These are phyloP conservation scores for Avena eriantha DNA, from an alignment of 176 grass and related monocot genomes.

Conservation along the genomic window DNA sequence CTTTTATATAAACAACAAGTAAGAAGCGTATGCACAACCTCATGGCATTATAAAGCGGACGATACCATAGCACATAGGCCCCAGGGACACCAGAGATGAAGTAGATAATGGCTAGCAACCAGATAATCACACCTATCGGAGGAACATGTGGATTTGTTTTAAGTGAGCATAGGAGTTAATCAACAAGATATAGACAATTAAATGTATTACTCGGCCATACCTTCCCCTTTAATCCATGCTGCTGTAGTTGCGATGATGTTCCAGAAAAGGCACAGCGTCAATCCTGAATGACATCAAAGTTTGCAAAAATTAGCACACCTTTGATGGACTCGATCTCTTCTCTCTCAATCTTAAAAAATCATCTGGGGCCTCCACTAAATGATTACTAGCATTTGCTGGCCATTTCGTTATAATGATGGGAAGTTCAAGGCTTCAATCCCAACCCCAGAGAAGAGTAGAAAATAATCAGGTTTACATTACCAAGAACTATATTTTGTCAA, in stretches of 20 bases:
- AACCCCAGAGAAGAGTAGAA: neutral
- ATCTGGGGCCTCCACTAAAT: conserved; percentile 26
- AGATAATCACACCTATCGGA: conserved; percentile 80
- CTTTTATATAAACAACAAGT: conserved; percentile 22
- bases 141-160: conserved; percentile 26
- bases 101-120: conserved; percentile 97
- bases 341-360: conserved; percentile 9
- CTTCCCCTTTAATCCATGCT: conserved; percentile 96
- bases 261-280: conserved; percentile 80
- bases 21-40: conserved; percentile 54
- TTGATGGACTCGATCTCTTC: conserved; percentile 23
- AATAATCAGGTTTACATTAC: conserved; percentile 18
- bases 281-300: conserved; percentile 67
- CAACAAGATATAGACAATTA: conserved; percentile 13
- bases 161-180: conserved; percentile 2
- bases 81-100: conserved; percentile 92
- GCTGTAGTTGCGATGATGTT: conserved; percentile 84
- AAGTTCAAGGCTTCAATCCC: conserved; percentile 20
- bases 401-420: neutral
- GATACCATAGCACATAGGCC: conserved; percentile 91
- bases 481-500: conserved; percentile 36
- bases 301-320: conserved; percentile 31
- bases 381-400: conserved; percentile 17
- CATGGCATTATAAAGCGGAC: conserved; percentile 96
- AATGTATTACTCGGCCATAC: conserved; percentile 41